phyloP scores from a whole-genome alignment of 2,329 filamentous ascomycete species.

The Bipolaris zeicola region DNA sequence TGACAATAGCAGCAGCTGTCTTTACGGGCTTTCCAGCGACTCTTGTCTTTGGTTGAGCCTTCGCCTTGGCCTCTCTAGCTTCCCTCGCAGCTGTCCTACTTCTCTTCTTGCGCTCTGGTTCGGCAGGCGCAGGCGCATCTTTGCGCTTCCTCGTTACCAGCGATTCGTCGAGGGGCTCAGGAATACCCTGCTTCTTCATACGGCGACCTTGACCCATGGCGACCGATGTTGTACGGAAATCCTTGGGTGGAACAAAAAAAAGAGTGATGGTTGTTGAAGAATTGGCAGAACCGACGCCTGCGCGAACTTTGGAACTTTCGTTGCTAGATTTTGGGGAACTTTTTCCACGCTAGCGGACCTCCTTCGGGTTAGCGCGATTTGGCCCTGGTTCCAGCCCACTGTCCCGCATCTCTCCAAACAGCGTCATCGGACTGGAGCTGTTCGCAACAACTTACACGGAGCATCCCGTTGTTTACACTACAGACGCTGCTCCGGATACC shows the following conservation, averaged over 20 bases:
- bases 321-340: constrained; percentile 22
- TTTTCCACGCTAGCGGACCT: constrained; percentile 20
- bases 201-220: constrained; percentile 86
- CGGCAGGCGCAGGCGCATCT: constrained; percentile 64
- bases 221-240: constrained; percentile 5
- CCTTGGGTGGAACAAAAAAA: not conserved
- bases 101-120: constrained; percentile 63
- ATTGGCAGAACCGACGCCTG: constrained; percentile 15
- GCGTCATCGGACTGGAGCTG: constrained; percentile 37
- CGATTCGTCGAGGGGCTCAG: constrained; percentile 77
- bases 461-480: not conserved
- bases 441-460: not conserved
- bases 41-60: constrained; percentile 23
- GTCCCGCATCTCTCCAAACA: constrained; percentile 31
- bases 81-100: constrained; percentile 52
- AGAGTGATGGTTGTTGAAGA: constrained; percentile 4
- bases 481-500: not conserved
- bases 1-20: constrained; percentile 50
- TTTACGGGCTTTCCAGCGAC: constrained; percentile 24
- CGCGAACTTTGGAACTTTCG: constrained; percentile 29
- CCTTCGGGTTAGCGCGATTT: constrained; percentile 11
- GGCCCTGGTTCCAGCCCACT: constrained; percentile 10
- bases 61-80: constrained; percentile 21
- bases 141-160: constrained; percentile 86
- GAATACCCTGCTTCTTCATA: constrained; percentile 94